Percentiles rank a stretch among this genome's conserved stretches.
phyloP scores from a whole-genome alignment of 129 eudicot genomes.

The Flaveria brownii region DNA sequence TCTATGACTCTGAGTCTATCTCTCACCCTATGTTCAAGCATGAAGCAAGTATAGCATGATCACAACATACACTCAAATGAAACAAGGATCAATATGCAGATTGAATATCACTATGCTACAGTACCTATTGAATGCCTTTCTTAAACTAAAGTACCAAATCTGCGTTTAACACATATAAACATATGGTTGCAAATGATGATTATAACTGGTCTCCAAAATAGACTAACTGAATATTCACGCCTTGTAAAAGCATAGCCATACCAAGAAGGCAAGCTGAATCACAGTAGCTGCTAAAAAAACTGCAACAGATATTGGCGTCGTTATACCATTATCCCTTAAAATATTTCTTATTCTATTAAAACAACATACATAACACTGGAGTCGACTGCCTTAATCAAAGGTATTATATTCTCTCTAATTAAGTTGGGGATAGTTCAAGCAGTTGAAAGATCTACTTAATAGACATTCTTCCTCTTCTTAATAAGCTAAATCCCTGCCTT shows the following conservation, averaged over 20 bases:
- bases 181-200: neutral
- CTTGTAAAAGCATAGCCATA: neutral
- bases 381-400: neutral
- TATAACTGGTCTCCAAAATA: neutral
- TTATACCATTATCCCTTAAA: neutral
- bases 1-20: too few species aligned
- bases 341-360: neutral
- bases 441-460: neutral
- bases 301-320: neutral
- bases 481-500: neutral
- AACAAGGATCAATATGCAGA: too few species aligned
- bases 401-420: neutral
- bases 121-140: too few species aligned
- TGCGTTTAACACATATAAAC: neutral
- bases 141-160: neutral
- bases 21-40: too few species aligned
- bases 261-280: neutral
- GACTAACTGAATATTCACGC: neutral
- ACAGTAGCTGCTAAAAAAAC: neutral
- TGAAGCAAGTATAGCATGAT: too few species aligned
- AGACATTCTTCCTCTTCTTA: constrained; percentile 7
- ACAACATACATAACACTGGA: neutral
- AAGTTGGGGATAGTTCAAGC: neutral
- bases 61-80: too few species aligned
- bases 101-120: too few species aligned